Base-by-base conservation (phyloP, 306 rosid species). In the Corylus avellana region DNA sequence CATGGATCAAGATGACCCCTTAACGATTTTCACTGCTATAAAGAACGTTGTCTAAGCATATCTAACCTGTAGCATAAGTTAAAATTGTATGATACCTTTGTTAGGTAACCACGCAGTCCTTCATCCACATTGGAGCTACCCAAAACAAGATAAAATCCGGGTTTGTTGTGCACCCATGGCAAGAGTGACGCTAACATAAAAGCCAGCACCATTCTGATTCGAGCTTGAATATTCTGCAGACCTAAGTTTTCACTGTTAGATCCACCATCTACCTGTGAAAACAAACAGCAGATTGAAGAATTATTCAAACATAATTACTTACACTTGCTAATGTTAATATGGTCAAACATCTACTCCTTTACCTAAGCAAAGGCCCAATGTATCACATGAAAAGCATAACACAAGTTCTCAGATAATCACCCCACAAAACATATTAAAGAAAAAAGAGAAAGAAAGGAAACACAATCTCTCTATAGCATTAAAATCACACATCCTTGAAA, bases 71-170 rank as follows among this genome's bases (percentile, higher is more conserved):
- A 17, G 50, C 48, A n/a, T 14, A 74, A 64, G 58, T 51, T 55
- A 37, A 55, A 69, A 32, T 68, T 8, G 4, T 56, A 62, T 53
- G 69, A 42, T 79, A 95, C 99, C 98, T 95, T 95, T 4, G 98
- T 95, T 78, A 93, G 87, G 85, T 93, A 93, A 76, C 98, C 97
- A 12, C 96, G 96, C 74, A 93, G 78, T 49, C 90, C 99, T 87
- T 95, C 99, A 66, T 95, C 99, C 78, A 95, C 98, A 73, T 95
- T 95, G 74, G 98, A 90, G 86, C 96, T 91, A 61, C 97, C 99
- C 81, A 95, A 82, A 79, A 95, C 98, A 83, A 95, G 99, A 89
- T 86, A 93, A 91, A 95, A 93, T 69, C 96, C 97, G 64, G 88
- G 86, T 82, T 92, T 93, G 74, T 32, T 87, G 82, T 95, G 98